Evolutionary conservation across 176 grass and related monocot genomes (phyloP).

Genomic region (Guadua angustifolia): DNA sequence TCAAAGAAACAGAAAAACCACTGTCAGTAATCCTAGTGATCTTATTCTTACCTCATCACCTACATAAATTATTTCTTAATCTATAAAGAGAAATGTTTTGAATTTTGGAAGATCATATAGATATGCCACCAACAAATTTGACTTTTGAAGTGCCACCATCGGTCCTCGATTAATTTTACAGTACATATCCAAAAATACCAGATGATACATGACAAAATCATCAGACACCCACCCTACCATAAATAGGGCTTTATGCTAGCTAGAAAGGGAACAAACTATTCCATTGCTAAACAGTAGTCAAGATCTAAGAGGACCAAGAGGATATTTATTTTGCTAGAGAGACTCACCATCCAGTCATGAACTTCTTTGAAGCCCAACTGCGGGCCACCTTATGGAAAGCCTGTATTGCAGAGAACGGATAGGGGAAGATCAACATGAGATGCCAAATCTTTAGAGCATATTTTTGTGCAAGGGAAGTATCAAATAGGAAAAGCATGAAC

Average conservation of each 20-base stretch:
- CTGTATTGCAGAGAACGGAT: conserved; percentile 47
- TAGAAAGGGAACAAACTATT: background rate
- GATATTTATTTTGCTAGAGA: conserved; percentile 3
- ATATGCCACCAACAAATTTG: background rate
- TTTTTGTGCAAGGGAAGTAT: conserved; percentile 38
- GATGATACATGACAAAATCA: background rate
- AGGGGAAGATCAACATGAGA: background rate
- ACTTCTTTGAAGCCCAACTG: conserved; percentile 96
- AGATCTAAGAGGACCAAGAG: background rate
- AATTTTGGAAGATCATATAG: conserved; percentile 16
- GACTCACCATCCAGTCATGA: conserved; percentile 92
- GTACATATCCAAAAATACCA: background rate
- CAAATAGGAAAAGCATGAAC: conserved; percentile 7
- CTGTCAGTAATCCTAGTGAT: background rate
- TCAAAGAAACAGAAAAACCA: background rate
- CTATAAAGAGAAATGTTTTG: background rate
- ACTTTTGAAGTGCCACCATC: background rate
- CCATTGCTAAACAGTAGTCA: conserved; percentile 11
- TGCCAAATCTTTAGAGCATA: background rate
- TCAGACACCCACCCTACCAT: background rate
- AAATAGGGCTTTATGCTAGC: background rate
- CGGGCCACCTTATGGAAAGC: conserved; percentile 89
- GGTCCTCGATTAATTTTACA: background rate
- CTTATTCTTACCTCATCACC: background rate
- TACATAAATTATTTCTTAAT: background rate